Conservation (phyloP, 371 early-diverging fungal genomes). For the Mucor saturninus region DNA sequence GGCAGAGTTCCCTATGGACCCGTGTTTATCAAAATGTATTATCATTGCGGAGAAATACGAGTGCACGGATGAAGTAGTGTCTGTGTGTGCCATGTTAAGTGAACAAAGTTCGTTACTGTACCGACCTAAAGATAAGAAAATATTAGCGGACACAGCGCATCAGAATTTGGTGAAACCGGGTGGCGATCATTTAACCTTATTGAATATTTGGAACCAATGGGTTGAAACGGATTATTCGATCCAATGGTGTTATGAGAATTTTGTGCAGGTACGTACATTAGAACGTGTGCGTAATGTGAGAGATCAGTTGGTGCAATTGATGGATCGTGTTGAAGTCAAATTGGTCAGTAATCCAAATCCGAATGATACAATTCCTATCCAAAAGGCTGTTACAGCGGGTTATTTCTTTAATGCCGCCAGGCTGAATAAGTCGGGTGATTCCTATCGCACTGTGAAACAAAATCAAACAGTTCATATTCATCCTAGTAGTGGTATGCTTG, state of each 20-base stretch:
- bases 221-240: slow-evolving; percentile 92
- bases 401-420: slow-evolving; percentile 95
- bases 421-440: slow-evolving; percentile 83
- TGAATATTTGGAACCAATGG: slow-evolving; percentile 96
- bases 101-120: slow-evolving; percentile 93
- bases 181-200: slow-evolving; percentile 92
- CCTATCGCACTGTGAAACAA: slow-evolving; percentile 91
- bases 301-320: slow-evolving; percentile 90
- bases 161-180: slow-evolving; percentile 82
- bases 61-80: slow-evolving; percentile 91
- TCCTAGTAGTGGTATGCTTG: slow-evolving; percentile 83
- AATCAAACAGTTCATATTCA: slow-evolving; percentile 93
- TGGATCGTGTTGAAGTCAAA: slow-evolving; percentile 94
- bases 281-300: slow-evolving; percentile 92
- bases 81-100: slow-evolving; percentile 90
- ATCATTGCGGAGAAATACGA: slow-evolving; percentile 90
- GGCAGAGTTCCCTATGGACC: slow-evolving; percentile 99
- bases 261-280: slow-evolving; percentile 91
- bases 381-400: slow-evolving; percentile 90
- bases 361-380: slow-evolving; percentile 74
- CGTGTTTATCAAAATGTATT: slow-evolving; percentile 92
- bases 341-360: slow-evolving; percentile 79
- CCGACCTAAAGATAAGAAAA: slow-evolving; percentile 92
- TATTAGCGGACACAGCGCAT: slow-evolving; percentile 93
- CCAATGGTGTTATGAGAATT: slow-evolving; percentile 97